Evolutionary conservation across 805 yeast genomes (phyloP).

Genomic region (Wickerhamiella sorbophila): DNA sequence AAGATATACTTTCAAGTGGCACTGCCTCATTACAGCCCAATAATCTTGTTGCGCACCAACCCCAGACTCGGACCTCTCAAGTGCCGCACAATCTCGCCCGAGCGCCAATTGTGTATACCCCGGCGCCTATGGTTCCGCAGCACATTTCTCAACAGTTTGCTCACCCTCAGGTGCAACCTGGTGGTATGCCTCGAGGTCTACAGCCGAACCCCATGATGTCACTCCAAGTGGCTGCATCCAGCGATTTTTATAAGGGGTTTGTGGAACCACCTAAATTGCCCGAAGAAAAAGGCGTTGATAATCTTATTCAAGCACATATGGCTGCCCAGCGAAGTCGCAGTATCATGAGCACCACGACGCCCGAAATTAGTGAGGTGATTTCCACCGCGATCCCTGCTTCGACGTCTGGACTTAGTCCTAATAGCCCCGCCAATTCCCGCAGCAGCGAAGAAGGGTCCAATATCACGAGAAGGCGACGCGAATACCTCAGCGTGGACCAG

Average conservation of each 20-base stretch:
- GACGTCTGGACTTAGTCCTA: background rate
- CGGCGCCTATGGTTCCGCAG: slow-evolving; percentile 2
- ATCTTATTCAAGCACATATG: background rate
- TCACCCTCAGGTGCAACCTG: background rate
- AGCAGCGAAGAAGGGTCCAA: slow-evolving; percentile 2
- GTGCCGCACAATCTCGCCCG: background rate
- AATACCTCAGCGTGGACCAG: slow-evolving; percentile 24
- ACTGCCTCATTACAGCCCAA: background rate
- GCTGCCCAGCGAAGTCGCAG: background rate
- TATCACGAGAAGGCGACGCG: slow-evolving; percentile 11
- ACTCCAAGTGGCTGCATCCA: background rate
- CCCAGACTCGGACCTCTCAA: background rate
- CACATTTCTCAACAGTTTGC: slow-evolving; percentile 2
- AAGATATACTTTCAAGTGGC: background rate
- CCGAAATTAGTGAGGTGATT: background rate
- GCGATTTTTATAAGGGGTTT: slow-evolving; percentile 1
- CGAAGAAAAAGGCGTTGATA: background rate
- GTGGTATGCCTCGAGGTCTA: background rate
- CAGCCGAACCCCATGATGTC: slow-evolving; percentile 28
- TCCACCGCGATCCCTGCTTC: background rate
- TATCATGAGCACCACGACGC: background rate
- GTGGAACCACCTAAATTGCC: slow-evolving; percentile 1
- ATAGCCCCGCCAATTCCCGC: background rate
- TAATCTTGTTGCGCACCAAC: background rate
- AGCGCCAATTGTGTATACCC: slow-evolving; percentile 5